Conservation (phyloP, 192 early-diverging fungal genomes). For the Hyaloraphidium curvatum region DNA sequence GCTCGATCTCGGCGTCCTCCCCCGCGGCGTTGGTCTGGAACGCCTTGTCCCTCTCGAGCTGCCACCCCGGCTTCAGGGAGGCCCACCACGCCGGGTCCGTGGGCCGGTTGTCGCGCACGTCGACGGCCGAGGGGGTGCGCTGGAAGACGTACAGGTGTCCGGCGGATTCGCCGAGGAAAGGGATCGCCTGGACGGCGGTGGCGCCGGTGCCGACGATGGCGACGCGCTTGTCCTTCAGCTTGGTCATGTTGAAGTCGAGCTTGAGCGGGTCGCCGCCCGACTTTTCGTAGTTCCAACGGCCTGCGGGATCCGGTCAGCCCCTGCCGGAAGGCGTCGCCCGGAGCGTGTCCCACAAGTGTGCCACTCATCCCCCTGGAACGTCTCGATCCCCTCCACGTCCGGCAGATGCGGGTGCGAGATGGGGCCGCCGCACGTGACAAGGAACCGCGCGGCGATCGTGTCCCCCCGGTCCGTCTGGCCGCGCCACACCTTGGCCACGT, state of each 20-base stretch:
- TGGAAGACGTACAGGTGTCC: background rate
- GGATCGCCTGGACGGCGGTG: background rate
- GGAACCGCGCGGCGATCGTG: background rate
- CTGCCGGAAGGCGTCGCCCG: too few relatives aligned
- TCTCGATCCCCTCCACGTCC: slow-evolving; percentile 1
- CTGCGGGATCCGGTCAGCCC: too few relatives aligned
- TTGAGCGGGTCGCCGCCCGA: too few relatives aligned
- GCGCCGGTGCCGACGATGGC: background rate
- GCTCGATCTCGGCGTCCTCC: background rate
- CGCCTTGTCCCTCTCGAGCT: background rate
- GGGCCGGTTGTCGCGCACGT: background rate
- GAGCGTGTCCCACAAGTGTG: too few relatives aligned
- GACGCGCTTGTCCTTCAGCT: background rate
- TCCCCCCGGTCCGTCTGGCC: background rate
- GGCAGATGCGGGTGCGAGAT: slow-evolving; percentile 3
- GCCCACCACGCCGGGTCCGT: background rate
- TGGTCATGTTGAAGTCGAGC: slow-evolving; percentile 1
- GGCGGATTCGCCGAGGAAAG: background rate
- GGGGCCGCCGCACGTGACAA: background rate
- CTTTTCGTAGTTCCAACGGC: too few relatives aligned
- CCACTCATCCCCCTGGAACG: background rate
- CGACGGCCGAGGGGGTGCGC: background rate
- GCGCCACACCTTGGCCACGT: background rate
- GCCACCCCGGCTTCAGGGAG: background rate
- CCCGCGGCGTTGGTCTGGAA: background rate